phyloP scores from a whole-genome alignment of 495 filamentous ascomycete species.

The Trichoderma reesei region DNA sequence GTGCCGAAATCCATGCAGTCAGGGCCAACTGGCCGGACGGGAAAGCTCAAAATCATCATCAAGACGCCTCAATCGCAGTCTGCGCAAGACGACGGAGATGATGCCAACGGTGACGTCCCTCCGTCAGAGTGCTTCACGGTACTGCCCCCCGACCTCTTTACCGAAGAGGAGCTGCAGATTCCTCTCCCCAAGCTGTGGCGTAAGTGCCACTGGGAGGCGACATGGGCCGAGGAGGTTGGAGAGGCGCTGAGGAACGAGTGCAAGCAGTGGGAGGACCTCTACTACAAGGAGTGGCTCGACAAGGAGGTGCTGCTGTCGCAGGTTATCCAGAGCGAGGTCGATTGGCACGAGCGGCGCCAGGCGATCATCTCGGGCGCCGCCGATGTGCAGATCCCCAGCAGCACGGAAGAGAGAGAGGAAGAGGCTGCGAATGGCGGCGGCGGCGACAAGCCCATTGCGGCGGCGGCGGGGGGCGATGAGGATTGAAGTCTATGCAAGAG shows the following conservation, averaged over 20 bases:
- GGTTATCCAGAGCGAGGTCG: slow-evolving; percentile 43
- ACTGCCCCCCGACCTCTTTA: slow-evolving; percentile 56
- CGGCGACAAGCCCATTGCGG: background rate
- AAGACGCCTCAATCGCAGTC: slow-evolving; percentile 46
- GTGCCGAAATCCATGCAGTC: slow-evolving; percentile 65
- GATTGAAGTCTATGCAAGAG: background rate
- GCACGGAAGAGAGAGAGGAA: background rate
- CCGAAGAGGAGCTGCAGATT: slow-evolving; percentile 58
- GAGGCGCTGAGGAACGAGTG: slow-evolving; percentile 52
- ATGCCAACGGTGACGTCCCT: slow-evolving; percentile 39
- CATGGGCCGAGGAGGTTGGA: slow-evolving; percentile 69
- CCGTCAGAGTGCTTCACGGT: slow-evolving; percentile 36
- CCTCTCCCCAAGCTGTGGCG: slow-evolving; percentile 59
- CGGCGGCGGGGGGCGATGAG: background rate
- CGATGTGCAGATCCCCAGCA: slow-evolving; percentile 19
- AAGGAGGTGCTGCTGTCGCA: slow-evolving; percentile 62
- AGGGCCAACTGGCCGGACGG: slow-evolving; percentile 44
- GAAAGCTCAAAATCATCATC: slow-evolving; percentile 56
- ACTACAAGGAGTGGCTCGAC: slow-evolving; percentile 70
- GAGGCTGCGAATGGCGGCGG: background rate
- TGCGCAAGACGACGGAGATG: slow-evolving; percentile 42
- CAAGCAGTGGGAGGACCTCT: slow-evolving; percentile 53
- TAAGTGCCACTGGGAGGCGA: slow-evolving; percentile 65
- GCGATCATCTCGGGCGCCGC: slow-evolving; percentile 30
- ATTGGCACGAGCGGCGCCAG: slow-evolving; percentile 34